Evolutionary conservation across 208 protist species (phyloP), one percentile per base, ranked within the genome.

Genomic region (Wallacemonas sp.): DNA sequence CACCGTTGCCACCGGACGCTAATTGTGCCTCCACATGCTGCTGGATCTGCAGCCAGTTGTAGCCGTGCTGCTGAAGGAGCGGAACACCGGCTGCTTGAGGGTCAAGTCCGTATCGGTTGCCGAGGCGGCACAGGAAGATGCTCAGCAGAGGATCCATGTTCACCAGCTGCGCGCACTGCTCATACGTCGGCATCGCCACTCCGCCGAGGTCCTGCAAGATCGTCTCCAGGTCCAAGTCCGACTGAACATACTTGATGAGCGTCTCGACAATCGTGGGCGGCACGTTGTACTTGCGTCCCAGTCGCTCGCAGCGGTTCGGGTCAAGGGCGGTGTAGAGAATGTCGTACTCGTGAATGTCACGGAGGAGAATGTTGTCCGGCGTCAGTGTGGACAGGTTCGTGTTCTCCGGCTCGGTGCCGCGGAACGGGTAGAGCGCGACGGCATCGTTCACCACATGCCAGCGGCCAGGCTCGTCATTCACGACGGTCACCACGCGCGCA

Each of bases 401-500:
- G 50, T 61, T 62, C 16, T 70, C 59, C 11, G 59, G 38, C 36
- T 42, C 67, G 14, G 61, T 46, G n/a, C 79, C 77, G 10, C 61
- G 32, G 32, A 87, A 88, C 4, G 86, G 86, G 62, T 82, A 84
- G 26, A 96, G 72, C 16, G 84, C 81, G 8, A 96, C 67, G 77
- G 89, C 89, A 72, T 96, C 91, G 57, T 96, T 96, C 38, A 81
- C 70, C 3, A 96, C 63, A 2, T 82, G 72, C 87, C 85, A 96
- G 33, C 77, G 77, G 14, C 81, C 77, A 61, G 77, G 68, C 4
- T 84, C 84, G 8, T 61, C 64, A 32, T 75, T 73, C 4, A 62
- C 25, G 2, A 95, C 76, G 0, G 78, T 81, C 16, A 92, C 50
- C 18, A 81, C 77, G 28, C 89, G 86, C 12, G 84, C 64, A 67